Evolutionary conservation across 2,329 filamentous ascomycete species (phyloP), one percentile per base, ranked within the genome.

Genomic region (Phaeosphaeria sp.): DNA sequence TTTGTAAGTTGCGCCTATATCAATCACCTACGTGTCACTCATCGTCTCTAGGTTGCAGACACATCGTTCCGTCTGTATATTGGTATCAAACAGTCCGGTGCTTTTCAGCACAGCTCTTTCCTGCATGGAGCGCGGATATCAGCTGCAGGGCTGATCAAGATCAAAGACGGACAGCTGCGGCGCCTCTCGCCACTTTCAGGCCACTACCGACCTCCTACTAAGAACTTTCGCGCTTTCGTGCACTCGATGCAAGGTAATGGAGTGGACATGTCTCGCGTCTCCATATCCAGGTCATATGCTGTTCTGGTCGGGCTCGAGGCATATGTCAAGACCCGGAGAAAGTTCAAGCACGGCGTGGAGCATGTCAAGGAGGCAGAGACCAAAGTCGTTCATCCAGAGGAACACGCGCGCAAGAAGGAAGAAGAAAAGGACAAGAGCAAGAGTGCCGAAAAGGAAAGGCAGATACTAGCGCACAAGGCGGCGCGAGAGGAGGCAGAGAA

Each of bases 21-120:
- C 13, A 2, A 27, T n/a, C 23, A 30, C 48, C 22, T 22, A 22
- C 41, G 7, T 5, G 5, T 15, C n/a, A 18, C 7, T n/a, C 6
- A 21, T 22, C 23, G 15, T 46, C 20, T 46, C 25, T 46, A 77
- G 75, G 75, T 93, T 7, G 90, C 90, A 22, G 93, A 97, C 77
- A 94, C 91, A 1, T 89, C 86, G 1, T 95, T 93, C 74, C 87
- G 91, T 0, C 82, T 97, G 0, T 97, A 96, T 74, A 87, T 97
- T 33, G 93, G 93, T 48, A 95, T 97, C 80, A 97, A 97, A 72
- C 87, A 91, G 74, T 90, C 88, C 3, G 93, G 93, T 11, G 88
- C 90, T 4, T 97, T 97, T 70, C 93, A 97, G 69, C 93, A 97
- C 77, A 93, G 90, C 13, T 95, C 91, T 0, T 97, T 97, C 69